phyloP scores from a whole-genome alignment of 2,329 filamentous ascomycete species.

The Colletotrichum godetiae region DNA sequence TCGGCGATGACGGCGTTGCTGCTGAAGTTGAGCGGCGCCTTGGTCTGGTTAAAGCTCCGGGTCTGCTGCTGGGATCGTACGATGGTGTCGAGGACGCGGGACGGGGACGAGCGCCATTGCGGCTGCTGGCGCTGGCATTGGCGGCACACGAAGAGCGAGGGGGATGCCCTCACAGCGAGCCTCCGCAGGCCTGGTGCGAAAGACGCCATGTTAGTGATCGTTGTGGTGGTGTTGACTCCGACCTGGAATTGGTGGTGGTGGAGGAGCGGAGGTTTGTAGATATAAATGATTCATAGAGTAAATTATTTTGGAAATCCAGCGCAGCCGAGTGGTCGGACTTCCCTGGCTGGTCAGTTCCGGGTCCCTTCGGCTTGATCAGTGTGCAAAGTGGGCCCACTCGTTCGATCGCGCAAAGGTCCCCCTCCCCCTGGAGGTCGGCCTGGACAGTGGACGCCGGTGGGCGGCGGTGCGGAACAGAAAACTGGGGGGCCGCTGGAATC shows the following conservation, averaged over 20 bases:
- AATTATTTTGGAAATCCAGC: constrained; percentile 25
- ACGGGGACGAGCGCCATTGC: constrained; percentile 43
- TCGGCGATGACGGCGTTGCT: constrained; percentile 29
- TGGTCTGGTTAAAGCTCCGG: constrained; percentile 50
- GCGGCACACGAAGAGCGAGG: constrained; percentile 57
- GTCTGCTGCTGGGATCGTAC: constrained; percentile 45
- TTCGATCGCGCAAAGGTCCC: constrained; percentile 13
- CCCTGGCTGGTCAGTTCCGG: constrained; percentile 15
- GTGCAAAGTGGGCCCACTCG: constrained; percentile 18
- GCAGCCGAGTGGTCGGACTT: constrained; percentile 27
- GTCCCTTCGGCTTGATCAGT: constrained; percentile 13
- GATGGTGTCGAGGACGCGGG: constrained; percentile 51
- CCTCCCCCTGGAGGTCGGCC: neutral
- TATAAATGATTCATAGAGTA: neutral
- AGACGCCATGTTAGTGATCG: constrained; percentile 51
- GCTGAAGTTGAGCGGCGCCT: constrained; percentile 42
- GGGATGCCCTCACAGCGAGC: constrained; percentile 51
- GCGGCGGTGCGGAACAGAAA: neutral
- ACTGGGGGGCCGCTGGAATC: neutral
- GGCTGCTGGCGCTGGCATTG: constrained; percentile 55
- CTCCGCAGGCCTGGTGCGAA: constrained; percentile 56
- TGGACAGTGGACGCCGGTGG: neutral
- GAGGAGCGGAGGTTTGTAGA: neutral
- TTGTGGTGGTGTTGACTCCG: neutral
- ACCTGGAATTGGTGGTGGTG: neutral